Conservation (phyloP, 2,329 filamentous ascomycete species). For the Chrysoporthe puriensis region DNA sequence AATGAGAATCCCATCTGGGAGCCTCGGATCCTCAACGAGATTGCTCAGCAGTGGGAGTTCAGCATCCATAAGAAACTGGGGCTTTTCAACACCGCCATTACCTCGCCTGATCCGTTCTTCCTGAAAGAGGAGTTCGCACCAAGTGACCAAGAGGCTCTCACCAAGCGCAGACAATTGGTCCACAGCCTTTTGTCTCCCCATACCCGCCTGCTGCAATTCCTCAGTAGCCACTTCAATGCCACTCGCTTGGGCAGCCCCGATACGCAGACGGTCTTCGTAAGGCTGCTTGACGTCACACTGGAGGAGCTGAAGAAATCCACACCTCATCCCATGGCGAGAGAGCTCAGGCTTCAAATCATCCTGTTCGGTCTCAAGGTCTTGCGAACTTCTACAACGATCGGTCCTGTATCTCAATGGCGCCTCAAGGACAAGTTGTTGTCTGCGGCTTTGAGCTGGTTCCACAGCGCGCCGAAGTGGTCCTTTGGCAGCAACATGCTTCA, state of each 20-base stretch:
- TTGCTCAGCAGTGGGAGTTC: slow-evolving; percentile 88
- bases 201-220: slow-evolving; percentile 81
- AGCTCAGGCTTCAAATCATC: slow-evolving; percentile 88
- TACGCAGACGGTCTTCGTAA: slow-evolving; percentile 78
- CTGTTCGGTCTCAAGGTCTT: slow-evolving; percentile 81
- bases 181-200: slow-evolving; percentile 88
- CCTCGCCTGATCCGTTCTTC: slow-evolving; percentile 83
- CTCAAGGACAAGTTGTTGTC: slow-evolving; percentile 89
- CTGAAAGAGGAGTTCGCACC: slow-evolving; percentile 90
- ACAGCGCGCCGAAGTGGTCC: slow-evolving; percentile 81
- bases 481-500: slow-evolving; percentile 94
- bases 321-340: slow-evolving; percentile 84
- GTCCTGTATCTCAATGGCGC: slow-evolving; percentile 70
- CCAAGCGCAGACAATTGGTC: slow-evolving; percentile 75
- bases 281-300: slow-evolving; percentile 79
- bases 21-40: slow-evolving; percentile 81
- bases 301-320: slow-evolving; percentile 71
- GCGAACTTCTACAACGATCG: slow-evolving; percentile 69
- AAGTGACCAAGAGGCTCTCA: slow-evolving; percentile 76
- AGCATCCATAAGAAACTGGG: slow-evolving; percentile 78
- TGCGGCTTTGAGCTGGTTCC: slow-evolving; percentile 88
- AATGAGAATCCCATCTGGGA: slow-evolving; percentile 93
- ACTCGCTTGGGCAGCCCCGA: slow-evolving; percentile 83
- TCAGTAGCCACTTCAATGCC: slow-evolving; percentile 93
- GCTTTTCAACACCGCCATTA: slow-evolving; percentile 75